Evolutionary conservation across 2,329 filamentous ascomycete species (phyloP).

Genomic region (Chaetomium olivaceum): DNA sequence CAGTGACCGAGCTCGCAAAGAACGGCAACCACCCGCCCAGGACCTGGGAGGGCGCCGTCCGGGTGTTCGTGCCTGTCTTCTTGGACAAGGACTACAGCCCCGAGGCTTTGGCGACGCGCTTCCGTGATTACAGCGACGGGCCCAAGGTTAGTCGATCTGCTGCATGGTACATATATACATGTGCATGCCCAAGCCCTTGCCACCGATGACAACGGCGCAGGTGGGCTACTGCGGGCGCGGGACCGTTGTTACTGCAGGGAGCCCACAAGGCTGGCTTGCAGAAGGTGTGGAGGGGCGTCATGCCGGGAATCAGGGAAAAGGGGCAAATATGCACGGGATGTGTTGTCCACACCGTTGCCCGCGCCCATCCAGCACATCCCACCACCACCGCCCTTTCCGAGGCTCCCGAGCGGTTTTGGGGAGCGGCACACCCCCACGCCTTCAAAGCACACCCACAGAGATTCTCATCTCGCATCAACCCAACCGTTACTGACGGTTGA

Average conservation of each 20-base stretch:
- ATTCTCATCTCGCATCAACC: conserved; percentile 1
- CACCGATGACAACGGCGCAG: too few relatives aligned
- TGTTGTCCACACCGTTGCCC: neutral
- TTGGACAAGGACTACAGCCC: conserved; percentile 60
- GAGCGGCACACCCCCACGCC: neutral
- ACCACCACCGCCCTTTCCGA: neutral
- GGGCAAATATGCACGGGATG: neutral
- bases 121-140: conserved; percentile 58
- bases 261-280: neutral
- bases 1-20: conserved; percentile 56
- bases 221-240: neutral
- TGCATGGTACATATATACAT: too few relatives aligned
- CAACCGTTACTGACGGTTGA: neutral
- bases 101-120: conserved; percentile 62
- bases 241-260: neutral
- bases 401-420: neutral
- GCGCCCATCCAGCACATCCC: neutral
- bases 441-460: neutral
- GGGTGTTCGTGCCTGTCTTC: conserved; percentile 67
- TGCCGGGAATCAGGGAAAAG: neutral
- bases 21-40: conserved; percentile 40
- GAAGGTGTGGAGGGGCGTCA: neutral
- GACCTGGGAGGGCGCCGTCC: conserved; percentile 52
- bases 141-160: conserved; percentile 43
- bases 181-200: too few relatives aligned